Percentiles rank a stretch among this genome's conserved stretches.
These are phyloP conservation scores for Acer yangbiense DNA, from an alignment of 345 rosid species.

Conservation along the genomic window DNA sequence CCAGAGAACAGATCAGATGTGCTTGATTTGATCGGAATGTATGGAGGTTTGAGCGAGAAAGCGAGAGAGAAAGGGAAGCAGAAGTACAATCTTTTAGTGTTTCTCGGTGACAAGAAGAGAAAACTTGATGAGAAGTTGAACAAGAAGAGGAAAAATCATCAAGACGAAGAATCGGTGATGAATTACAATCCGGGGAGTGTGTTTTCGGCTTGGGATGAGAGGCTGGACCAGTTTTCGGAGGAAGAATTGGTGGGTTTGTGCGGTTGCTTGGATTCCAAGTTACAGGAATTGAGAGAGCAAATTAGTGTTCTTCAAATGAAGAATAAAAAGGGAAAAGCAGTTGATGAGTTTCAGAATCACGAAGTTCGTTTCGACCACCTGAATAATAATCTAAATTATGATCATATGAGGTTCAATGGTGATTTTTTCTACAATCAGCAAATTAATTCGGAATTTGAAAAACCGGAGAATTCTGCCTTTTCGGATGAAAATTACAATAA, in stretches of 20 bases:
- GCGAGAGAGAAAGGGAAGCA: neutral
- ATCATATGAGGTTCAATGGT: neutral
- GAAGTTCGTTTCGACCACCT: neutral
- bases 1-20: conserved; percentile 2
- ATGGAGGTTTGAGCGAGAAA: neutral
- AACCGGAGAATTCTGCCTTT: no score
- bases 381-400: neutral
- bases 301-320: neutral
- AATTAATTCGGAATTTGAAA: neutral
- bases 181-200: neutral
- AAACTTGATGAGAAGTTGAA: neutral
- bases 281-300: neutral
- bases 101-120: neutral
- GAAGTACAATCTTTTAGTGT: neutral
- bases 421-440: neutral
- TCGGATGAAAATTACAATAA: neutral
- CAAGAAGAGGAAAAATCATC: no score
- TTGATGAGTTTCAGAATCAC: neutral
- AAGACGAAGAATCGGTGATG: no score
- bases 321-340: neutral
- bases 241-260: neutral
- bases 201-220: neutral
- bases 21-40: neutral
- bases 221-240: neutral
- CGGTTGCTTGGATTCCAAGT: conserved; percentile 1